Evolutionary conservation across 2,329 filamentous ascomycete species (phyloP).

Genomic region (Apiospora koreana): DNA sequence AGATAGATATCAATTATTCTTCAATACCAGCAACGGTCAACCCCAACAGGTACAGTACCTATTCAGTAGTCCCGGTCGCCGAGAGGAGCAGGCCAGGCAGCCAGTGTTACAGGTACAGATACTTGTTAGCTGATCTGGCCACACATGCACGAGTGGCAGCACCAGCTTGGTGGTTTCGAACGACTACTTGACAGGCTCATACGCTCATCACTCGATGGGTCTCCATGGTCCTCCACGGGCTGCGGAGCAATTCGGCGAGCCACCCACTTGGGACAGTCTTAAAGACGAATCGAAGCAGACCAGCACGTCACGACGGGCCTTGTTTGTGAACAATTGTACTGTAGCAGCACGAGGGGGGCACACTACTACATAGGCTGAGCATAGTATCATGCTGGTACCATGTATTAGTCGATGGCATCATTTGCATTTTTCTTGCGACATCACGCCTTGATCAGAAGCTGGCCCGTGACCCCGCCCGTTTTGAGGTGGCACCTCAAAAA

Average conservation of each 20-base stretch:
- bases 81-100: background rate
- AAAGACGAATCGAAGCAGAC: background rate
- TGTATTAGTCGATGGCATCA: constrained; percentile 12
- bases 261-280: background rate
- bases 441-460: background rate
- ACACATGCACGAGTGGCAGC: constrained; percentile 4
- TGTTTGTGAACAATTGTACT: no score
- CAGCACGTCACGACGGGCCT: background rate
- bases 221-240: background rate
- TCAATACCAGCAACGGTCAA: no score
- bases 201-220: background rate
- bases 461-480: background rate
- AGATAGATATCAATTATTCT: no score
- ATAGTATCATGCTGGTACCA: background rate
- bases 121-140: background rate
- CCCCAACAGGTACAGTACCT: background rate
- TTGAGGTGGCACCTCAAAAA: constrained; percentile 5
- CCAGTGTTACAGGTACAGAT: background rate
- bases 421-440: constrained; percentile 13
- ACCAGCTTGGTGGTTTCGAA: background rate
- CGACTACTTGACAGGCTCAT: background rate
- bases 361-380: background rate
- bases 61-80: background rate
- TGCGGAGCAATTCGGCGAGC: background rate
- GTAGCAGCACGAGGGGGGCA: background rate